Evolutionary conservation across 352 stramenopile species (phyloP).

Genomic region (Phytophthora citrophthora): DNA sequence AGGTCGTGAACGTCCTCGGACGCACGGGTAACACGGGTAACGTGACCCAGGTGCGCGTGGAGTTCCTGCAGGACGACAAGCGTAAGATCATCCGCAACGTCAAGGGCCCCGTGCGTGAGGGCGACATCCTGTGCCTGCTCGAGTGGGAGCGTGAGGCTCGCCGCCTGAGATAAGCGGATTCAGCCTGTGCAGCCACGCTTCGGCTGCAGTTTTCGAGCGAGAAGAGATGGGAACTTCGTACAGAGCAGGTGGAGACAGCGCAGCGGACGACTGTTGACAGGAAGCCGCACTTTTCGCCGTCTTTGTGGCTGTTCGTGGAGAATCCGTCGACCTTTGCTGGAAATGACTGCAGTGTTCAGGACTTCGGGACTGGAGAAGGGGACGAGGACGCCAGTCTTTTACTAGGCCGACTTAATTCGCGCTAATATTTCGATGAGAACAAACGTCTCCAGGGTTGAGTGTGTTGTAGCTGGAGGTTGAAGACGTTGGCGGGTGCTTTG

Average conservation of each 20-base stretch:
- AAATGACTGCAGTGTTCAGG: constrained; percentile 22
- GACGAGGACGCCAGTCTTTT: constrained; percentile 33
- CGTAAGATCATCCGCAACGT: constrained; percentile 99
- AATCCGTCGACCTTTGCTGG: constrained; percentile 8
- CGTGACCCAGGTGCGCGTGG: constrained; percentile 99
- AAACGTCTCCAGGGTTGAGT: constrained; percentile 22
- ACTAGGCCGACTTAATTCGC: constrained; percentile 52
- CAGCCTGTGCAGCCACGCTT: constrained; percentile 31
- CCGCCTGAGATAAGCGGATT: constrained; percentile 94
- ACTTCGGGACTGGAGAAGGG: constrained; percentile 22
- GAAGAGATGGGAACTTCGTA: constrained; percentile 7
- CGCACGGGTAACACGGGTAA: constrained; percentile 99
- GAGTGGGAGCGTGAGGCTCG: constrained; percentile 99
- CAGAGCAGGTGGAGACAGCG: constrained; percentile 8
- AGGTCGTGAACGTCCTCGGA: constrained; percentile 98
- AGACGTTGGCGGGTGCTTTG: no score
- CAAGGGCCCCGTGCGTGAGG: constrained; percentile 98
- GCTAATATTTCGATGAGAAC: constrained; percentile 73
- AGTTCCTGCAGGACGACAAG: constrained; percentile 99
- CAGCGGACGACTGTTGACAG: constrained; percentile 25
- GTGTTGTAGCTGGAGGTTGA: constrained; percentile 9
- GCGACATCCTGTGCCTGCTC: constrained; percentile 99
- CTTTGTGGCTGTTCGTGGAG: constrained; percentile 21
- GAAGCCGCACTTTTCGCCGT: constrained; percentile 12
- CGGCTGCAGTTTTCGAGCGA: constrained; percentile 18